A percentile compares a stretch with the other conserved stretches of the same genome.
phyloP scores from a whole-genome alignment of 495 filamentous ascomycete species.

The Elasticomyces elasticus region DNA sequence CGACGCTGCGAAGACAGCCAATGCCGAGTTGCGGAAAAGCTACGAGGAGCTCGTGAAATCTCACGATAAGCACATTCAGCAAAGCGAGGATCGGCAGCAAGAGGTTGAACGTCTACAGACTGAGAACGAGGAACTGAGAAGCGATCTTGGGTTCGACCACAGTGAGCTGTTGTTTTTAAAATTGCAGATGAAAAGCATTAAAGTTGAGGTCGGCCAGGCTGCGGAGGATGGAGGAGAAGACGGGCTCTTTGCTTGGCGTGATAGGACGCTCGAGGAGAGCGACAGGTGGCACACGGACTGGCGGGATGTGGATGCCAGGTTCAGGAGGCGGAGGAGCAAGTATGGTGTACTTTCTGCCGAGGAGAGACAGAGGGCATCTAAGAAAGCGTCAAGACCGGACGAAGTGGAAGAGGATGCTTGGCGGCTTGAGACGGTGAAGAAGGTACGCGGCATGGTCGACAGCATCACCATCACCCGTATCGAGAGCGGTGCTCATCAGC shows the following conservation, averaged over 20 bases:
- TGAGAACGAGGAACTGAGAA: constrained; percentile 17
- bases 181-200: constrained; percentile 23
- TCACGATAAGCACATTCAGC: constrained; percentile 10
- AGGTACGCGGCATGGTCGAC: constrained; percentile 1
- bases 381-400: background rate
- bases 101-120: constrained; percentile 12
- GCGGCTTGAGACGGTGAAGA: constrained; percentile 4
- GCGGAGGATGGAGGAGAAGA: background rate
- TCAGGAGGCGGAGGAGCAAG: constrained; percentile 2
- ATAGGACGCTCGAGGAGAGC: constrained; percentile 2
- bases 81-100: constrained; percentile 7
- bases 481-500: background rate
- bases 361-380: background rate
- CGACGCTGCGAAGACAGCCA: constrained; percentile 2
- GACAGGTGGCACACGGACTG: constrained; percentile 18
- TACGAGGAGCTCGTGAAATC: constrained; percentile 20
- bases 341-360: background rate
- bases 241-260: background rate
- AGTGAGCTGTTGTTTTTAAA: constrained; percentile 27
- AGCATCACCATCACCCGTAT: constrained; percentile 6
- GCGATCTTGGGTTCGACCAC: constrained; percentile 23
- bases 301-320: constrained; percentile 9
- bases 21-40: constrained; percentile 18
- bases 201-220: constrained; percentile 10
- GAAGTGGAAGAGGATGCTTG: background rate